Evolutionary conservation across 768 basidiomycete species (phyloP).

Genomic region (Dendrothele bispora): DNA sequence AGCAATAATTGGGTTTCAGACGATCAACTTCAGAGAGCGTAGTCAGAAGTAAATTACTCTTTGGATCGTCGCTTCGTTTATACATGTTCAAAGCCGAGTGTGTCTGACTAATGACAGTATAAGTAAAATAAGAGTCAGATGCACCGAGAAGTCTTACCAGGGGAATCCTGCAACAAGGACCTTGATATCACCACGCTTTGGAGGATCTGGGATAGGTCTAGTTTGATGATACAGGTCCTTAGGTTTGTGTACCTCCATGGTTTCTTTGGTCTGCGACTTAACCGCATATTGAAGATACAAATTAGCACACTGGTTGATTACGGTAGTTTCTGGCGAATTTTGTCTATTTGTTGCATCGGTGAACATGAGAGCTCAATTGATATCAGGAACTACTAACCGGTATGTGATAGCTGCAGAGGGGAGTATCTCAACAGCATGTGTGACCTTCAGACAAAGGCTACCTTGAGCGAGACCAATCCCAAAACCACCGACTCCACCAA

Average conservation of each 20-base stretch:
- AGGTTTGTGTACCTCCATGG: conserved; percentile 31
- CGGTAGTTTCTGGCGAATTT: conserved; percentile 49
- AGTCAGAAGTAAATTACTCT: conserved; percentile 69
- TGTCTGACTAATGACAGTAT: conserved; percentile 52
- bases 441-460: conserved; percentile 53
- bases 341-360: conserved; percentile 29
- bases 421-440: conserved; percentile 70
- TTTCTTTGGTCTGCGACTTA: conserved; percentile 45
- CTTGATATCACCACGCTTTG: conserved; percentile 55
- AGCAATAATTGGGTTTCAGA: conserved; percentile 39
- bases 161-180: conserved; percentile 73
- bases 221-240: conserved; percentile 38
- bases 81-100: conserved; percentile 76
- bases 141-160: conserved; percentile 43
- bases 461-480: conserved; percentile 54
- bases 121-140: conserved; percentile 1
- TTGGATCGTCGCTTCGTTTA: conserved; percentile 62
- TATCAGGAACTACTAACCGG: conserved; percentile 46
- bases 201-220: conserved; percentile 41
- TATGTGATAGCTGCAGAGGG: conserved; percentile 73
- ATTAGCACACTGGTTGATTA: conserved; percentile 77
- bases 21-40: conserved; percentile 52
- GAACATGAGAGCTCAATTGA: too few species aligned
- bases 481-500: conserved; percentile 63
- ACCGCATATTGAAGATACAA: conserved; percentile 57